Evolutionary conservation across 1,284 basidiomycete genomes (phyloP), one percentile per base, ranked within the genome.

Genomic region (Anthracocystis panici-leucophaei): DNA sequence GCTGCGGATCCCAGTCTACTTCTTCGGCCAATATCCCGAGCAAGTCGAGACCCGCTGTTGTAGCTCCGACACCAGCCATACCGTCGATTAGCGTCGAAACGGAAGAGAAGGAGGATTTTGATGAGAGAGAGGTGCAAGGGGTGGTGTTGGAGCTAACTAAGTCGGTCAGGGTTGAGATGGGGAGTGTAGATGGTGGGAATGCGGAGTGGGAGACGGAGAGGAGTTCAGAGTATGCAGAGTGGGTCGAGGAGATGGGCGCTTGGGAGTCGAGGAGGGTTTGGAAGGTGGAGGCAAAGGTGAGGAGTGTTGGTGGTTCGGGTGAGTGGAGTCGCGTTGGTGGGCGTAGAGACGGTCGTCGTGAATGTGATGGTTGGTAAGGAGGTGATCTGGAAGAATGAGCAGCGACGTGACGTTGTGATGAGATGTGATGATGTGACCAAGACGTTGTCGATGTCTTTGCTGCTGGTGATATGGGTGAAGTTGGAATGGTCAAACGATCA

Each of bases 1-100:
- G 66, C 52, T 75, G 72, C 12, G 72, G 66, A 44, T 75, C 72
- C 66, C 72, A 69, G 21, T 75, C 66, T 5, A 68, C 61, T 18
- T 75, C 66, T 29, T 70, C 72, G 8, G 72, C 72, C 14, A 70
- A 23, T 2, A 65, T 63, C 4, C 63, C 63, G 41, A 75, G 59
- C 41, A 70, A 23, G 25, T 75, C 72, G 4, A 75, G 49, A n/a
- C 72, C 72, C 3, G 63, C 49, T 4, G 72, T 58, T 1, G 58
- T 66, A 2, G 62, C 58, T n/a, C 33, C 56, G 2, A 57, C 65
- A 0, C 55, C 51, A 1, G 41, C 45, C 58, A 65, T 62, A 20
- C 29, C 12, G 44, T 65, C 68, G 51, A 29, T 9, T 1, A 59
- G 14, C 5, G 62, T 68, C 5, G 65, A 61, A 5, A 64, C 65